Evolutionary conservation across 495 filamentous ascomycete species (phyloP).

Genomic region (Tuber microsphaerosporum): DNA sequence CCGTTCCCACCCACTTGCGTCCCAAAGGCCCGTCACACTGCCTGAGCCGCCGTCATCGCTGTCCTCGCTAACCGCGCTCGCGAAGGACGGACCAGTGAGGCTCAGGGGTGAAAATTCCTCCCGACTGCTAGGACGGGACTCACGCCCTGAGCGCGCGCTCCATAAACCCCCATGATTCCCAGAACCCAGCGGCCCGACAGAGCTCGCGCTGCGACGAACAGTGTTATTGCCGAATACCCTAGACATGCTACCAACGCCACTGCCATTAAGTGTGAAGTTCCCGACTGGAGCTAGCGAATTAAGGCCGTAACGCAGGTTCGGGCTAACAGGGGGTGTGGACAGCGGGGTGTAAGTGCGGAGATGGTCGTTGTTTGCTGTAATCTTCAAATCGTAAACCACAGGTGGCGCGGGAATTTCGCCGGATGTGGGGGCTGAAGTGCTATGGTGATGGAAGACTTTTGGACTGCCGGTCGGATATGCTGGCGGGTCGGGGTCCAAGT

Average conservation of each 20-base stretch:
- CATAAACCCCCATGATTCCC: conserved; percentile 23
- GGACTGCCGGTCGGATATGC: conserved; percentile 33
- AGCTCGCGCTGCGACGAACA: conserved; percentile 29
- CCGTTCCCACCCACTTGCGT: conserved; percentile 26
- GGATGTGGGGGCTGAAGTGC: conserved; percentile 23
- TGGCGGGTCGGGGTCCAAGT: conserved; percentile 36
- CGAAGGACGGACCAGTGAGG: conserved; percentile 24
- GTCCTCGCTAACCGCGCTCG: conserved; percentile 21
- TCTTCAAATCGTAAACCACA: conserved; percentile 25
- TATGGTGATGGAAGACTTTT: conserved; percentile 38
- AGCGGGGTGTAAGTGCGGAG: conserved; percentile 18
- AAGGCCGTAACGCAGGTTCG: conserved; percentile 10
- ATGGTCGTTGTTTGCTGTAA: conserved; percentile 32
- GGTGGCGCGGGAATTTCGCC: conserved; percentile 41
- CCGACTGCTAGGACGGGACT: conserved; percentile 13
- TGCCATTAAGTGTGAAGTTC: conserved; percentile 22
- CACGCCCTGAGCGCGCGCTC: conserved; percentile 22
- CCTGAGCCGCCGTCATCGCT: conserved; percentile 26
- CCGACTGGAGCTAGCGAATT: conserved; percentile 19
- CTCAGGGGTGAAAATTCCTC: conserved; percentile 13
- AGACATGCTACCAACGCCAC: conserved; percentile 9
- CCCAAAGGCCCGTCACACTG: conserved; percentile 21
- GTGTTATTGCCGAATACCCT: conserved; percentile 15
- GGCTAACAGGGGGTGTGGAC: conserved; percentile 24
- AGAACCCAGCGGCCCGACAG: conserved; percentile 6